Base-by-base conservation (phyloP, 495 filamentous ascomycete genomes). In the Podospora tetraspora region DNA sequence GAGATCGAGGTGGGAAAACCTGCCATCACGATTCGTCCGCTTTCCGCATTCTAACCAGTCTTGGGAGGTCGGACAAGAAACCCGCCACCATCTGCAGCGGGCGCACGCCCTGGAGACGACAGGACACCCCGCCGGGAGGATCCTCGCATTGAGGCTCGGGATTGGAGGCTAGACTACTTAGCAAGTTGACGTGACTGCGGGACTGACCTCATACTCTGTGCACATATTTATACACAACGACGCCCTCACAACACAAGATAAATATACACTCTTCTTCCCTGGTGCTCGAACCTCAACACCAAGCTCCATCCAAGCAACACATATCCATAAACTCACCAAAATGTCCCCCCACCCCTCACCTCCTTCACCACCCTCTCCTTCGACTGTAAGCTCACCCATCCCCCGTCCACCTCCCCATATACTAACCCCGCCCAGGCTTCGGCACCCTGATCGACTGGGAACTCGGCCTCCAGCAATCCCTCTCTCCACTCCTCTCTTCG, bases 401-500 rank as follows among this genome's bases (percentile, higher is more conserved):
- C 4, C 37, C 16, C 13, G 1, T 7, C 3, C 37, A 16, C 37
- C 37, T 19, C 13, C 16, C 32, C 11, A 12, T 4, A 37, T 27
- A 11, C 32, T 37, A 37, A 37, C 32, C 32, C 32, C 12, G 2
- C 9, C 11, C 32, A 37, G 32, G 91, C 82, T 94, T 92, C 76
- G 90, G 91, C 75, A 96, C 92, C 0, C 84, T 94, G 25, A 87
- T 94, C 62, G 90, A 94, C 82, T 92, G 89, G 90, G 86, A 93
- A 75, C 66, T 73, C 57, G 77, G 80, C 68, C 71, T 81, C 16
- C 43, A 63, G 7, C 59, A 66, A 57, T 63, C 74, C 52, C 74
- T 83, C 3, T 57, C 37, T 7, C 84, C 86, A 1, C 74, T 84
- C n/a, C 73, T 84, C 57, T 63, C 76, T 21, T 76, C 76, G 24